A percentile compares a stretch with the other conserved stretches of the same genome.
phyloP scores from a whole-genome alignment of 768 basidiomycete species.

The Tremella yokohamensis region DNA sequence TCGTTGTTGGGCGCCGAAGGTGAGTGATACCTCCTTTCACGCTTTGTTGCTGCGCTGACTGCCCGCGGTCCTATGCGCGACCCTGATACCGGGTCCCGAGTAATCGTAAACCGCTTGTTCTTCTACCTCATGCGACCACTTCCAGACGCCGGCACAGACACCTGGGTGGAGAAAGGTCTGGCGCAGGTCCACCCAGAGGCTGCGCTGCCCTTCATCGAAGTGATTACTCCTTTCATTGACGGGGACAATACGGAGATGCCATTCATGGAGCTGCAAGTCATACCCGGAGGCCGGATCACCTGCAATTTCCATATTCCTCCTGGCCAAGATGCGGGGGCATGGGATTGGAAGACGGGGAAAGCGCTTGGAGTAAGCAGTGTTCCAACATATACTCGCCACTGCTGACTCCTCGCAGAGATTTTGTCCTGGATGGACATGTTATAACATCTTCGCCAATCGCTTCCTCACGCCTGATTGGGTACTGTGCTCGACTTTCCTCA shows the following conservation, averaged over 20 bases:
- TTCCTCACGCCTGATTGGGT: conserved; percentile 5
- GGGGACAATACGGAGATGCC: not conserved
- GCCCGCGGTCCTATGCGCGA: not conserved
- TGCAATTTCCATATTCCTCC: not conserved
- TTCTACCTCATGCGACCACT: not conserved
- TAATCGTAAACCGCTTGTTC: not conserved
- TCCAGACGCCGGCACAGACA: not conserved
- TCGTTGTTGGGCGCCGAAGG: not conserved
- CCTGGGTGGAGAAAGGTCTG: not conserved
- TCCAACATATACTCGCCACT: not conserved
- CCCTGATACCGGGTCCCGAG: not conserved
- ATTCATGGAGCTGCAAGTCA: not conserved
- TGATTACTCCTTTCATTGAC: not conserved
- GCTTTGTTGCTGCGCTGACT: not conserved
- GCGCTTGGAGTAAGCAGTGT: not conserved
- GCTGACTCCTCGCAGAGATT: too few relatives aligned
- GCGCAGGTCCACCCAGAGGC: not conserved
- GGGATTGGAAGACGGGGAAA: conserved; percentile 1
- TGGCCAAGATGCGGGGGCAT: not conserved
- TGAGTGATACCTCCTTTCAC: not conserved
- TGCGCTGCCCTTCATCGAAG: conserved; percentile 1
- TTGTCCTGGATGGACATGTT: too few relatives aligned
- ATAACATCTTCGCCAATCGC: not conserved
- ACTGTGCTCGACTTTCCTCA: conserved; percentile 1
- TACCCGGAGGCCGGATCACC: not conserved